A percentile compares a stretch with the other conserved stretches of the same genome.
phyloP scores from a whole-genome alignment of 495 filamentous ascomycete genomes.

The Penicillium lagena region DNA sequence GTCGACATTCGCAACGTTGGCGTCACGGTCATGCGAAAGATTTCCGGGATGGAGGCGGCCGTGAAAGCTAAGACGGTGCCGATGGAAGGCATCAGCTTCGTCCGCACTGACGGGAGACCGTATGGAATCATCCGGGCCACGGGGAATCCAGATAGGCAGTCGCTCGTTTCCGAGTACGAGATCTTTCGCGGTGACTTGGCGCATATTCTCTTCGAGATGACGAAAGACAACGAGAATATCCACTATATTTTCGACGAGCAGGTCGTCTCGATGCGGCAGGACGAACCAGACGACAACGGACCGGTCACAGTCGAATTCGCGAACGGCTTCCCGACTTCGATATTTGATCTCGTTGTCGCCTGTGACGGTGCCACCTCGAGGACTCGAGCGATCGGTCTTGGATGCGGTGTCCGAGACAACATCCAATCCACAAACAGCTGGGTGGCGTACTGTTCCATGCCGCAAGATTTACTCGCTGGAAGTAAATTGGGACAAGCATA shows the following conservation, averaged over 20 bases:
- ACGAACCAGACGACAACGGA: constrained; percentile 9
- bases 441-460: constrained; percentile 34
- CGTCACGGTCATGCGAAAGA: constrained; percentile 41
- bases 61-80: constrained; percentile 30
- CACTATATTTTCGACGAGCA: constrained; percentile 41
- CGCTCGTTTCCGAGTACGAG: constrained; percentile 48
- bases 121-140: constrained; percentile 36
- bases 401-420: constrained; percentile 31
- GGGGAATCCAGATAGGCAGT: constrained; percentile 34
- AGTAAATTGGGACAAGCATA: constrained; percentile 18
- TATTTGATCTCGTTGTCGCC: constrained; percentile 43
- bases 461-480: constrained; percentile 28
- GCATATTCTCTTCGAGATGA: constrained; percentile 37
- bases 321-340: constrained; percentile 23
- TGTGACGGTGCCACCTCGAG: constrained; percentile 43
- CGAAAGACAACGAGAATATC: constrained; percentile 31
- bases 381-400: constrained; percentile 39
- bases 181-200: constrained; percentile 49
- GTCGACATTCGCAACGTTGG: constrained; percentile 47
- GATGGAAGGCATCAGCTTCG: constrained; percentile 39
- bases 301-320: constrained; percentile 30
- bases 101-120: constrained; percentile 26
- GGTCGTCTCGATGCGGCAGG: constrained; percentile 11
- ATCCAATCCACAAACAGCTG: constrained; percentile 27
- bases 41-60: constrained; percentile 39